Evolutionary conservation across 805 yeast genomes (phyloP).

Genomic region (Wickerhamomyces subpelliculosus): DNA sequence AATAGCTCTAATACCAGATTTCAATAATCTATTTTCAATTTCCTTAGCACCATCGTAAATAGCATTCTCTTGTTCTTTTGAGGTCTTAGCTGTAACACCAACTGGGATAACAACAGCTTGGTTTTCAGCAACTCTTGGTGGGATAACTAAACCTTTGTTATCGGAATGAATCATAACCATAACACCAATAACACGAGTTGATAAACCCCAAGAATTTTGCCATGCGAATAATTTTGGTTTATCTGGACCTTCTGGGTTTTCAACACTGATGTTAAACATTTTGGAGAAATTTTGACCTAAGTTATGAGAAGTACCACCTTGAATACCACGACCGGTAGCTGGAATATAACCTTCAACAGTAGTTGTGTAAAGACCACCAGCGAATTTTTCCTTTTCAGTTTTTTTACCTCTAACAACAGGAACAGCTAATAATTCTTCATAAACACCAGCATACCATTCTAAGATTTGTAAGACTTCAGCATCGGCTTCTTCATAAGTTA

Average conservation of each 20-base stretch:
- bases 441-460: slow-evolving; percentile 77
- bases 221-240: slow-evolving; percentile 82
- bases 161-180: slow-evolving; percentile 99
- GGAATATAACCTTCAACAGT: slow-evolving; percentile 96
- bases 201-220: slow-evolving; percentile 99
- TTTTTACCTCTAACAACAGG: slow-evolving; percentile 94
- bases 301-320: slow-evolving; percentile 98
- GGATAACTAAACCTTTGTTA: slow-evolving; percentile 95
- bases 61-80: slow-evolving; percentile 64
- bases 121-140: slow-evolving; percentile 91
- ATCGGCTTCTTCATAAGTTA: slow-evolving; percentile 74
- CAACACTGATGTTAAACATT: slow-evolving; percentile 95
- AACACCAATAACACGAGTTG: slow-evolving; percentile 98
- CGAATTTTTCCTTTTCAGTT: slow-evolving; percentile 97
- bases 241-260: slow-evolving; percentile 87
- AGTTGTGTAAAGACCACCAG: slow-evolving; percentile 95
- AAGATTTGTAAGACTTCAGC: slow-evolving; percentile 81
- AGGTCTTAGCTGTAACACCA: slow-evolving; percentile 84
- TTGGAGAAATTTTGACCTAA: slow-evolving; percentile 97
- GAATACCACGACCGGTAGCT: slow-evolving; percentile 99
- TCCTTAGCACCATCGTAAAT: slow-evolving; percentile 65
- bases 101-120: slow-evolving; percentile 94
- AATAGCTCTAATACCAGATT: slow-evolving; percentile 62
- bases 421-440: slow-evolving; percentile 90
- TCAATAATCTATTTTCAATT: slow-evolving; percentile 55